Base-by-base conservation (phyloP, 352 stramenopile genomes). In the Pythium brassicae region DNA sequence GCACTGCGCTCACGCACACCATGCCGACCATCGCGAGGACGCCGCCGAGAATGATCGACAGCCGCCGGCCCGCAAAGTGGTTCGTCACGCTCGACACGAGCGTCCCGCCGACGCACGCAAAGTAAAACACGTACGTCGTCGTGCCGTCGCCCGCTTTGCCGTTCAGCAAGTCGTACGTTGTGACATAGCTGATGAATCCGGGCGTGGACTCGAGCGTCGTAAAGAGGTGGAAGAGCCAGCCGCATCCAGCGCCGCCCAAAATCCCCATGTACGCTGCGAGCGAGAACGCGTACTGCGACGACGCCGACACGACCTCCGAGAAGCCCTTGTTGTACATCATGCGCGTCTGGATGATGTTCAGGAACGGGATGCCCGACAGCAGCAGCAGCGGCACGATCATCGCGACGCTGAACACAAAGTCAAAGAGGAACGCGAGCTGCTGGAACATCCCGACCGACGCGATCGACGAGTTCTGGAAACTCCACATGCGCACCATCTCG, bases 271-370 rank as follows among this genome's bases (percentile, higher is more conserved):
- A 80, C 10, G 74, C 66, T 2, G 78, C 78, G 27, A 91, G 62
- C 12, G 78, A 89, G 48, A 91, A 85, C 6, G 81, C 77, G 59
- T 91, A 91, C 62, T 91, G 81, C 34, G 76, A 88, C 4, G 81
- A 89, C 15, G 75, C 81, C 7, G 81, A 91, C 68, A 91, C 82
- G 57, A 89, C 78, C 62, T 87, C 80, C 2, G 78, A 88, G 59
- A 91, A 91, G 4, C 81, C 81, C 71, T 91, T 70, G 63, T 91
- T 91, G 71, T 91, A 91, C 81, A 91, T 91, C 81, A 91, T 91
- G 57, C 81, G 78, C 49, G 81, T 89, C 65, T 91, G 81, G 51
- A 91, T 88, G 25, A 91, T 53, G 57, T 89, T 89, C 49, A 91
- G 64, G 54, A 91, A 91, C 47, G 81, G 81, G 50, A 87, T 79